Evolutionary conservation across 108 stramenopile species (phyloP), one percentile per base, ranked within the genome.

Genomic region (Fragilariopsis cylindrus): DNA sequence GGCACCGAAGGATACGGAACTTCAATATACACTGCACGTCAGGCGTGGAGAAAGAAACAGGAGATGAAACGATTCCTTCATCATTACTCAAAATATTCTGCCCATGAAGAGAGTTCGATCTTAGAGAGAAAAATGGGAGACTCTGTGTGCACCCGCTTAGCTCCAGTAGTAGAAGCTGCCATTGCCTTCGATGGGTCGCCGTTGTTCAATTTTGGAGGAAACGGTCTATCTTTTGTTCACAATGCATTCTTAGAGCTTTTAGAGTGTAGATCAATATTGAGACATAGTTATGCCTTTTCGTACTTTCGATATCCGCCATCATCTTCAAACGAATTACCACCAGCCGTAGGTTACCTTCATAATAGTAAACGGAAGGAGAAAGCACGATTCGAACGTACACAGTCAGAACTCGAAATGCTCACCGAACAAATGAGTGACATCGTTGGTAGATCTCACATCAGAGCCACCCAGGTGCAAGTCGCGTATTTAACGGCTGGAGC

Each of bases 341-440:
- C 11, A 15, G 1, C n/a, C n/a, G 13, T 39, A 2, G 48, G 67
- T 19, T 63, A 63, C 11, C 43, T 63, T 4, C 43, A 13, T 13
- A 63, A 63, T 40, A 30, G 30, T 30, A 69, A 62, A 67, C 60
- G 71, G 15, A 57, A 67, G 8, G 87, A 88, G 45, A 88, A 88
- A 56, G 40, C 48, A 12, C 63, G 74, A 7, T 85, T 88, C 60
- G 85, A 88, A 73, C 65, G 72, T 11, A 53, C 79, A n/a, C 87
- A 88, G 48, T 65, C 87, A 4, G 87, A 88, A 62, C 70, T 88
- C 4, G 87, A 88, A 78, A 82, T 73, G 60, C 55, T 88, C 19
- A 85, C 85, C 7, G 87, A 88, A 60, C 84, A 85, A 64, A 76
- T 88, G 74, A 82, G 81, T 52, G 87, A 88, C 50, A 82, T 88